These are phyloP conservation scores for Canavalia ensiformis DNA, from an alignment of 306 rosid genomes.

Conservation along the genomic window DNA sequence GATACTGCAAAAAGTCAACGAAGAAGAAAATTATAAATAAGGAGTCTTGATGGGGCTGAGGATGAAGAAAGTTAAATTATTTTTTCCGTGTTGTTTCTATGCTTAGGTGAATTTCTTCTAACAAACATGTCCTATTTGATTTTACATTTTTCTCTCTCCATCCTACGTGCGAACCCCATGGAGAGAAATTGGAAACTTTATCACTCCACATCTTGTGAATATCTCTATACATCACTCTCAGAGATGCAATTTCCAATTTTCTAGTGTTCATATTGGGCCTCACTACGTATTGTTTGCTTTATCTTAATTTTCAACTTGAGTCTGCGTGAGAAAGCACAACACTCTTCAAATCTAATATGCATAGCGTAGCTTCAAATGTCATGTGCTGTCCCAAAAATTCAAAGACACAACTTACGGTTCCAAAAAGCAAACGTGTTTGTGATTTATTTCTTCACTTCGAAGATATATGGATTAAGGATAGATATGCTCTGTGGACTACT, in stretches of 20 bases:
- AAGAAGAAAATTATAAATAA: not conserved
- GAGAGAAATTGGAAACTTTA: not conserved
- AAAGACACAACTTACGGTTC: constrained; percentile 20
- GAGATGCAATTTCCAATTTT: not conserved
- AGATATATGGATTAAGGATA: constrained; percentile 16
- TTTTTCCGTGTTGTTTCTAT: too few relatives aligned
- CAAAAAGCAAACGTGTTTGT: constrained; percentile 25
- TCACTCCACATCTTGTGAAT: not conserved
- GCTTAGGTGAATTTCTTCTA: too few relatives aligned
- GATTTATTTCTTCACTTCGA: constrained; percentile 28
- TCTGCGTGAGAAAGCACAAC: not conserved
- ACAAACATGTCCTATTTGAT: too few relatives aligned
- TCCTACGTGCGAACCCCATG: too few relatives aligned
- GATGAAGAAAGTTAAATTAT: too few relatives aligned
- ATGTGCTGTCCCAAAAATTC: not conserved
- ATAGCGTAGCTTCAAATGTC: not conserved
- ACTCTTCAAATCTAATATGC: not conserved
- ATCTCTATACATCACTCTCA: not conserved
- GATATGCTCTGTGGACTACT: not conserved
- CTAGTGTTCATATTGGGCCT: not conserved
- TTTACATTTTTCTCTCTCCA: not conserved
- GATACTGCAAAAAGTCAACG: not conserved
- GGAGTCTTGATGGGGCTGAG: too few relatives aligned
- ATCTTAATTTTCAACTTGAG: not conserved
- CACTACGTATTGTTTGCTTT: not conserved